A percentile compares a stretch with the other conserved stretches of the same genome.
phyloP scores from a whole-genome alignment of 345 rosid genomes.

The Atalantia buxifolia region DNA sequence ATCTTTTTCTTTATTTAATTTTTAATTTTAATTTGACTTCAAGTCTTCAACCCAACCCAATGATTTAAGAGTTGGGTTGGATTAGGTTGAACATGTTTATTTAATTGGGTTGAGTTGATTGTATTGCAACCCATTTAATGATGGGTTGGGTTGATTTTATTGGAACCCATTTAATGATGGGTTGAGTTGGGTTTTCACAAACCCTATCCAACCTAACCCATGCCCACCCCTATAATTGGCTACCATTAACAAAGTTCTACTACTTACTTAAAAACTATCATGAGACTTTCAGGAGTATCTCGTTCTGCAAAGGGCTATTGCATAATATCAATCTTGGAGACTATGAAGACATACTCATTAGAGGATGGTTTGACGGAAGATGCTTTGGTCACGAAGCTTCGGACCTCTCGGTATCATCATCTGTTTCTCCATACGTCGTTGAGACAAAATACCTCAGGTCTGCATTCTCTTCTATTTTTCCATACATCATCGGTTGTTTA shows the following conservation, averaged over 20 bases:
- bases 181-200: too few relatives aligned
- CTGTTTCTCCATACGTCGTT: conserved; percentile 79
- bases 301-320: conserved; percentile 92
- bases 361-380: conserved; percentile 97
- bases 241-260: neutral
- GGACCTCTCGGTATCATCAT: conserved; percentile 84
- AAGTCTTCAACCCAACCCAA: too few relatives aligned
- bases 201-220: too few relatives aligned
- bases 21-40: too few relatives aligned
- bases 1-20: too few relatives aligned
- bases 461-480: conserved; percentile 3
- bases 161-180: too few relatives aligned
- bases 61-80: too few relatives aligned
- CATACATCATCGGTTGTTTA: too few relatives aligned
- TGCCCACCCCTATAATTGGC: neutral
- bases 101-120: too few relatives aligned
- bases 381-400: conserved; percentile 87
- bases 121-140: too few relatives aligned
- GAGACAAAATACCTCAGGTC: conserved; percentile 81
- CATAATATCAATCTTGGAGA: conserved; percentile 69
- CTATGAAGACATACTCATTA: conserved; percentile 86
- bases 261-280: conserved; percentile 4
- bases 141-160: too few relatives aligned
- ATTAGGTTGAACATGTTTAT: too few relatives aligned
- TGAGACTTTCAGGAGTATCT: conserved; percentile 60